These are phyloP conservation scores for Leccinum uliginosum DNA, from an alignment of 768 basidiomycete genomes.

Conservation along the genomic window DNA sequence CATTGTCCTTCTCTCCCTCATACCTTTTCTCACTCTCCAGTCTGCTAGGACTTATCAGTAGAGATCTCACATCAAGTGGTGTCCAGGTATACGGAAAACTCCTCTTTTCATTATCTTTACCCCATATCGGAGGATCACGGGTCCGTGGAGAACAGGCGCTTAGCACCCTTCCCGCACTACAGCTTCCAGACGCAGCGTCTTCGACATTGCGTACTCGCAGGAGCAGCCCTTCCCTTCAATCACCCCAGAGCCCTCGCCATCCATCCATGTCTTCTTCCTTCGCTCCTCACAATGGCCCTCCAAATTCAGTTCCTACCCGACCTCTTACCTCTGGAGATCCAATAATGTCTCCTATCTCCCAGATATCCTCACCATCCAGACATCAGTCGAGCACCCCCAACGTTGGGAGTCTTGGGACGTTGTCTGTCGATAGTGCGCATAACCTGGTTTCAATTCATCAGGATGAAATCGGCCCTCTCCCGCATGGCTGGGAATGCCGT, in stretches of 20 bases:
- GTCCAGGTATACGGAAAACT: constrained; percentile 76
- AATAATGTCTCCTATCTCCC: constrained; percentile 6
- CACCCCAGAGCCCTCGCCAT: constrained; percentile 14
- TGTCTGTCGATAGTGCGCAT: constrained; percentile 1
- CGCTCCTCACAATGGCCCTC: constrained; percentile 6
- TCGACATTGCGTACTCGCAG: constrained; percentile 15
- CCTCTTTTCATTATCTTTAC: constrained; percentile 57
- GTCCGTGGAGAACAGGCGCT: constrained; percentile 15
- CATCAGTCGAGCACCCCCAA: constrained; percentile 8
- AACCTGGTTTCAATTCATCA: constrained; percentile 34
- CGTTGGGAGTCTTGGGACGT: constrained; percentile 3
- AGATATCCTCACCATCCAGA: constrained; percentile 12
- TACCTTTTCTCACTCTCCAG: constrained; percentile 1
- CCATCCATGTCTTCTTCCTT: constrained; percentile 23
- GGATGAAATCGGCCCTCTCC: constrained; percentile 61
- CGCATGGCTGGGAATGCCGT: constrained; percentile 81
- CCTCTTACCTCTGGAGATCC: constrained; percentile 19
- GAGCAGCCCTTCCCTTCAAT: constrained; percentile 24
- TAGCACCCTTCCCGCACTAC: constrained; percentile 11
- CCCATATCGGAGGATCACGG: constrained; percentile 21
- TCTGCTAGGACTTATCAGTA: constrained; percentile 59
- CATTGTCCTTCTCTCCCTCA: background rate
- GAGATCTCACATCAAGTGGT: constrained; percentile 41
- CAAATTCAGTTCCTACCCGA: constrained; percentile 5
- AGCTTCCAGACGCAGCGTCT: constrained; percentile 11